Evolutionary conservation across 768 basidiomycete species (phyloP).

Genomic region (Lactarius tabidus): DNA sequence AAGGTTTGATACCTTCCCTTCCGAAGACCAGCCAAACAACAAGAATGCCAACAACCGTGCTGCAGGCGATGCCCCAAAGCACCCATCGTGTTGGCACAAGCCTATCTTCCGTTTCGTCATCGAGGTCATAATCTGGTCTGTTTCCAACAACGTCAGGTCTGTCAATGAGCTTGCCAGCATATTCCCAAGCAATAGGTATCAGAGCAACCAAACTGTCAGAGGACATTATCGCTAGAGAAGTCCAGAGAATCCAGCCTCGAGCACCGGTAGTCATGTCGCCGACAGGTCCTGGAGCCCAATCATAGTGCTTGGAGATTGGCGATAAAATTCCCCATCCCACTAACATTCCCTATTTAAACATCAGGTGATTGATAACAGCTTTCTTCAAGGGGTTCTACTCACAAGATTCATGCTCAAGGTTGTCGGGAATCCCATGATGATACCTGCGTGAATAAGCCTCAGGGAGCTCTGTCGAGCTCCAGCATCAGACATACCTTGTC

Average conservation of each 20-base stretch:
- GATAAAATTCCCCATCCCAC: slow-evolving; percentile 94
- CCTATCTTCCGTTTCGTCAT: slow-evolving; percentile 72
- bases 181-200: slow-evolving; percentile 64
- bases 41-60: slow-evolving; percentile 64
- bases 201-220: slow-evolving; percentile 87
- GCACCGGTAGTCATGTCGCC: slow-evolving; percentile 83
- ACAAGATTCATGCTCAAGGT: slow-evolving; percentile 91
- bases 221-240: slow-evolving; percentile 92
- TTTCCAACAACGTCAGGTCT: slow-evolving; percentile 19
- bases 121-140: slow-evolving; percentile 46
- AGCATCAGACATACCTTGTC: slow-evolving; percentile 57
- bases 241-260: slow-evolving; percentile 98
- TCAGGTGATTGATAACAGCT: slow-evolving; percentile 12
- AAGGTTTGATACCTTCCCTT: slow-evolving; percentile 85
- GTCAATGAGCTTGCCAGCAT: slow-evolving; percentile 35
- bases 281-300: slow-evolving; percentile 94
- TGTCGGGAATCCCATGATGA: slow-evolving; percentile 97
- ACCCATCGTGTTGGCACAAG: slow-evolving; percentile 85
- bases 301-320: slow-evolving; percentile 71
- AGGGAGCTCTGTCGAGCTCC: background rate
- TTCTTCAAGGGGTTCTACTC: slow-evolving; percentile 26
- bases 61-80: slow-evolving; percentile 54
- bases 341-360: slow-evolving; percentile 73
- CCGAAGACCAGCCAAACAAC: slow-evolving; percentile 91
- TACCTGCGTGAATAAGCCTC: slow-evolving; percentile 45